Evolutionary conservation across 192 early-diverging fungal species (phyloP).

Genomic region (Spizellomyces sp.): DNA sequence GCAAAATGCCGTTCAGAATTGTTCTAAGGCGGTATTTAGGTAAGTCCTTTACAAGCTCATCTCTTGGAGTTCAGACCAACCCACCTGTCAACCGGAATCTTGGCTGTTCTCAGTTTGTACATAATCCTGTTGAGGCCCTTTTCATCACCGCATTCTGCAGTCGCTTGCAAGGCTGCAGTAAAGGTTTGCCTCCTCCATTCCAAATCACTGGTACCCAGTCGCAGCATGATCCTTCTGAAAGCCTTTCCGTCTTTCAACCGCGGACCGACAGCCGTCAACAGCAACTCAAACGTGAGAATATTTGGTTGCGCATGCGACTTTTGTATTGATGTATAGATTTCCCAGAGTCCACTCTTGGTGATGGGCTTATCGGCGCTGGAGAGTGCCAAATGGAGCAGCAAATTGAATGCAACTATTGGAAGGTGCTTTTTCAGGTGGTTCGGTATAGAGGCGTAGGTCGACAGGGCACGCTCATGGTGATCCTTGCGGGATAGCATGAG

Average conservation of each 20-base stretch:
- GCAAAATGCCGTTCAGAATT: conserved; percentile 14
- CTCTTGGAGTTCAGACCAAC: not conserved
- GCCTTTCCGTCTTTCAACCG: conserved; percentile 5
- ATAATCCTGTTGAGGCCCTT: conserved; percentile 5
- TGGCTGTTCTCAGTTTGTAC: not conserved
- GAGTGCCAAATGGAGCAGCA: not conserved
- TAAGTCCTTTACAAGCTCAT: not conserved
- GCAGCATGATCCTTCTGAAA: conserved; percentile 6
- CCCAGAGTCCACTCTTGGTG: conserved; percentile 16
- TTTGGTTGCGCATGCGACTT: not conserved
- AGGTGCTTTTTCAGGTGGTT: not conserved
- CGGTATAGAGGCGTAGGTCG: not conserved
- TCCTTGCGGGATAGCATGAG: not conserved
- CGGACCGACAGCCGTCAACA: conserved; percentile 7
- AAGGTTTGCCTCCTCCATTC: conserved; percentile 14
- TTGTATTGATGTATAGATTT: conserved; percentile 6
- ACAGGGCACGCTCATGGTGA: not conserved
- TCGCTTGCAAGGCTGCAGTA: conserved; percentile 11
- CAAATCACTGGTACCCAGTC: not conserved
- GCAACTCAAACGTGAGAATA: conserved; percentile 15
- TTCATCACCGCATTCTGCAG: conserved; percentile 16
- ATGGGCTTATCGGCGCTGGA: not conserved
- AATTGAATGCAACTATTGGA: conserved; percentile 13
- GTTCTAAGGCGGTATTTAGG: not conserved
- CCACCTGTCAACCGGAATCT: not conserved